Evolutionary conservation across 228 moss, liverwort and hornwort genomes (phyloP), one percentile per base, ranked within the genome.

Genomic region (Sphagnum fallax): DNA sequence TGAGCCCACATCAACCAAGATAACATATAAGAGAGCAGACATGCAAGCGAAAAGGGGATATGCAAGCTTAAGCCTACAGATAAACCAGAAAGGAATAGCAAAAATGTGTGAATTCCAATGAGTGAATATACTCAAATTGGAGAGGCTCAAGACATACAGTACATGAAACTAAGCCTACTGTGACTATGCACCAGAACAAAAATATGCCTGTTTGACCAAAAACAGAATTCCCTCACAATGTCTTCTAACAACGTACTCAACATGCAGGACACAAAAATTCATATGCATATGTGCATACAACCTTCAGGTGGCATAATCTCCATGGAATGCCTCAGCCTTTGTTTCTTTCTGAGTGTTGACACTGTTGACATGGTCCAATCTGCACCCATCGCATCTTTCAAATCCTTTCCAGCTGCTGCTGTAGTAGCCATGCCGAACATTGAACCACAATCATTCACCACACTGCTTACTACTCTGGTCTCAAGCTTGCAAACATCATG

Each of bases 251-350:
- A 32, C 2, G 32, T 32, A 32, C 32, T 32, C 32, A 32, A 32
- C 32, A 32, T 32, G 32, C 32, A 32, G 32, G 32, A 32, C 32
- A 32, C 32, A 32, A 32, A 32, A 32, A 2, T 32, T 2, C 2
- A 32, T 32, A 2, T 32, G 32, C 2, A 32, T 32, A 32, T 32
- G 32, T 32, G 32, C 83, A 6, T 78, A 86, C 86, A 86, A 61
- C 76, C 80, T 60, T 86, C 72, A 18, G 74, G 55, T 51, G 86
- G 86, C 86, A 86, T 86, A 71, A 66, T 74, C 72, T 75, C 80
- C 32, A 76, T 0, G 15, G 74, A 65, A 64, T 60, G 71, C 52
- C 18, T 6, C 48, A 67, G 71, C 69, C 72, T 80, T 15, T 76
- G 73, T 57, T 51, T 80, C 9, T 49, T 72, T 65, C 74, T 75